Percentiles rank a stretch among this genome's conserved stretches.
Evolutionary conservation across 257 asterid genomes (phyloP).

Genomic region (Knoxia roxburghii): DNA sequence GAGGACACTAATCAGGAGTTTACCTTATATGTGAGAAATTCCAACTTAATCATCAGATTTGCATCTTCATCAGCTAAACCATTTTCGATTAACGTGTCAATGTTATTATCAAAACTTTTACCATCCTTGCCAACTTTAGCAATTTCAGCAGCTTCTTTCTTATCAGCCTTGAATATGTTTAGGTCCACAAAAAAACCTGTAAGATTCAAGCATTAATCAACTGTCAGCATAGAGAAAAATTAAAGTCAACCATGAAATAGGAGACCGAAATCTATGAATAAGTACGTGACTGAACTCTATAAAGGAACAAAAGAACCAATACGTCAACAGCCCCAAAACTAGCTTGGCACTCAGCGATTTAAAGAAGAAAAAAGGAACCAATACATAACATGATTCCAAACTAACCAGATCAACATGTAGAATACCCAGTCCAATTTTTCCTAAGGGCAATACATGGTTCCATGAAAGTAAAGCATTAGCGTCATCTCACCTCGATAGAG

Average conservation of each 20-base stretch:
- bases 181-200: constrained; percentile 92
- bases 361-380: not conserved
- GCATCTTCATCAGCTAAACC: constrained; percentile 97
- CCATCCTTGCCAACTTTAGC: constrained; percentile 27
- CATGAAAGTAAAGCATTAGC: not conserved
- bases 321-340: not conserved
- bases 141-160: constrained; percentile 43
- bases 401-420: not conserved
- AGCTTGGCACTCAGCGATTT: not conserved
- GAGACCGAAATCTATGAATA: not conserved
- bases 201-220: constrained; percentile 24
- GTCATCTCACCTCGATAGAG: constrained; percentile 79
- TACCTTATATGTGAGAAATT: constrained; percentile 93
- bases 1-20: not conserved
- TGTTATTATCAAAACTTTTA: constrained; percentile 28
- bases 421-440: not conserved
- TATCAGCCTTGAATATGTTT: constrained; percentile 66
- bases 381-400: not conserved
- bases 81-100: constrained; percentile 32
- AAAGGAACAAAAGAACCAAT: no score
- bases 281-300: not conserved
- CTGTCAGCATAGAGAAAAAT: constrained; percentile 8
- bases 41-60: constrained; percentile 93
- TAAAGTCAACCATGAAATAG: not conserved
- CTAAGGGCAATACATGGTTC: not conserved